Base-by-base conservation (phyloP, 2,329 filamentous ascomycete genomes). In the Botrytis medusae region DNA sequence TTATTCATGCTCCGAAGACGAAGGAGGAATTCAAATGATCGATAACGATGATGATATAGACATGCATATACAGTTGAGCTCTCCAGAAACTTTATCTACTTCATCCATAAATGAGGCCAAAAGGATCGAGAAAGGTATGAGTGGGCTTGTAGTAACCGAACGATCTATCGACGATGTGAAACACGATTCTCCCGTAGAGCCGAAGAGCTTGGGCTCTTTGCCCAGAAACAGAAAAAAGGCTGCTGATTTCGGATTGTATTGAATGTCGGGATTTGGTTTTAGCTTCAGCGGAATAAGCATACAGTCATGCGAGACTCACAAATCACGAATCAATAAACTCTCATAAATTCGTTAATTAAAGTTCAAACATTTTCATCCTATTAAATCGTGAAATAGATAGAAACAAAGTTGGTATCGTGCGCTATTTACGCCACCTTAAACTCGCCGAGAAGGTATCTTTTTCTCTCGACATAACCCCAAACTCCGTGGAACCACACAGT, bases 11-110 rank as follows among this genome's bases (percentile, higher is more conserved):
- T 32, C 42, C 29, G n/a, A 34, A 48, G 29, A 64, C 5, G 72
- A 65, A 9, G 62, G 65, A 29, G 74, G 72, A 5, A 74, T 74
- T 9, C 42, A 65, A 63, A 73, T 75, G 71, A 40, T 69, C 14
- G 74, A 75, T 25, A 70, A 74, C 34, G 74, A 75, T 42, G 59
- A 51, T 16, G 70, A 74, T 51, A 16, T 44, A 46, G 42, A 22
- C 9, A 42, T 57, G 14, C 18, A 42, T 29, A 40, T 59, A 29
- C 48, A 54, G 8, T 40, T 42, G 16, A 40, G 37, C 20, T 3
- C 14, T 8, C 22, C 10, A 1, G 44, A 54, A 54, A 54, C 8
- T 6, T 4, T 16, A 46, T 18, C 8, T 54, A 37, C 22, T 32
- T 40, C 29, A 18, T 48, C 9, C 20, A 18, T 22, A 22, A 20